Evolutionary conservation across 1,284 basidiomycete genomes (phyloP), one percentile per base, ranked within the genome.

Genomic region (Ustilago lituana): DNA sequence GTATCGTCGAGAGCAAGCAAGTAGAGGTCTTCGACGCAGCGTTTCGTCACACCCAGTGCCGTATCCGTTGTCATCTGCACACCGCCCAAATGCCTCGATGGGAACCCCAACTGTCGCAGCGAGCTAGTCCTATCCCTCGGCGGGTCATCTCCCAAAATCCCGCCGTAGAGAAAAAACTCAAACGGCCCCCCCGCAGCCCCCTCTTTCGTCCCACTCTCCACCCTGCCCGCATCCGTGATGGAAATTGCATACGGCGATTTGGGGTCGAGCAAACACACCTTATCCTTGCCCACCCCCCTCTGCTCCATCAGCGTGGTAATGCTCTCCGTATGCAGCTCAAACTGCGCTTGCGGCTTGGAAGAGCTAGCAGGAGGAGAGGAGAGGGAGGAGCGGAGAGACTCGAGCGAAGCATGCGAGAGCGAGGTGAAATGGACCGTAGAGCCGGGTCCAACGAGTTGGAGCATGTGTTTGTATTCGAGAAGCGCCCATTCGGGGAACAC

Each of bases 11-110:
- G 41, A 0, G 17, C 22, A 14, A 74, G 51, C 2, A 61, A 39
- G n/a, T 45, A 48, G 0, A 20, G 64, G 47, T 96, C 92, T 63
- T 91, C 85, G 0, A 94, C 90, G 14, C 96, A 90, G 2, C 88
- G 83, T 81, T 95, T 97, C 0, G 93, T 94, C 6, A 98, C 94
- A 8, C 91, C 93, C 0, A 98, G 85, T 0, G 95, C 95, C 1
- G 95, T 98, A 82, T 98, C 95, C 0, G 95, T 98, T 23, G 95
- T 98, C 95, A 98, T 98, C 83, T 98, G 96, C 1, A 93, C 85
- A 1, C 67, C 53, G 31, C 80, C 80, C n/a, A 80, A 55, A 36
- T 81, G 77, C 7, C 78, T 51, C 0, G 59, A 87, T 0, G 92
- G 91, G 80, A 96, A 98, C 0, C 93, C 93, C 15, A 94, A 84